phyloP scores from a whole-genome alignment of 2,329 filamentous ascomycete genomes.

The Phoma sp. region DNA sequence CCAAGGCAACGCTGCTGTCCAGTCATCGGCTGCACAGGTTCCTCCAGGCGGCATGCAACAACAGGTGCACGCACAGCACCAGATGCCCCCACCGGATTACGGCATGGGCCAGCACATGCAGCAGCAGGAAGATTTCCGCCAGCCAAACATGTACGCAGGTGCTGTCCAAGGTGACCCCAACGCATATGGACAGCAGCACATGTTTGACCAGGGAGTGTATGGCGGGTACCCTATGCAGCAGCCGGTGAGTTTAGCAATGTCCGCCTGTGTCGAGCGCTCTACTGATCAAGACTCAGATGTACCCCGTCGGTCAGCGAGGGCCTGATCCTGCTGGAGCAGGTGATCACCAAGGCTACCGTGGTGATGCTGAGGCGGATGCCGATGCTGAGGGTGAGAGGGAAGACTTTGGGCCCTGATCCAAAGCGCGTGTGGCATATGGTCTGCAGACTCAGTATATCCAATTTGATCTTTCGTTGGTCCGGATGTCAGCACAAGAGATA shows the following conservation, averaged over 20 bases:
- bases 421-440: not conserved
- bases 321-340: conserved; percentile 45
- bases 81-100: conserved; percentile 63
- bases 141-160: conserved; percentile 80
- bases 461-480: not conserved
- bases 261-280: not conserved
- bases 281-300: conserved; percentile 38
- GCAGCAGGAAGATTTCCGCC: conserved; percentile 72
- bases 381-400: conserved; percentile 50
- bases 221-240: conserved; percentile 79
- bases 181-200: conserved; percentile 77
- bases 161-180: conserved; percentile 76
- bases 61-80: conserved; percentile 54
- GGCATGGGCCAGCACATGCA: conserved; percentile 65
- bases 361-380: conserved; percentile 45
- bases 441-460: not conserved
- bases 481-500: not conserved
- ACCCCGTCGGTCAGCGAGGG: conserved; percentile 47
- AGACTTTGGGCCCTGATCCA: conserved; percentile 40
- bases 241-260: conserved; percentile 64
- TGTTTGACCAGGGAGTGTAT: conserved; percentile 89
- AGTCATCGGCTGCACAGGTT: conserved; percentile 49
- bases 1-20: conserved; percentile 45
- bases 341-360: conserved; percentile 48
- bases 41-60: conserved; percentile 49